Conservation (phyloP, 2,329 filamentous ascomycete genomes). For the Teratosphaeria epicoccoides region DNA sequence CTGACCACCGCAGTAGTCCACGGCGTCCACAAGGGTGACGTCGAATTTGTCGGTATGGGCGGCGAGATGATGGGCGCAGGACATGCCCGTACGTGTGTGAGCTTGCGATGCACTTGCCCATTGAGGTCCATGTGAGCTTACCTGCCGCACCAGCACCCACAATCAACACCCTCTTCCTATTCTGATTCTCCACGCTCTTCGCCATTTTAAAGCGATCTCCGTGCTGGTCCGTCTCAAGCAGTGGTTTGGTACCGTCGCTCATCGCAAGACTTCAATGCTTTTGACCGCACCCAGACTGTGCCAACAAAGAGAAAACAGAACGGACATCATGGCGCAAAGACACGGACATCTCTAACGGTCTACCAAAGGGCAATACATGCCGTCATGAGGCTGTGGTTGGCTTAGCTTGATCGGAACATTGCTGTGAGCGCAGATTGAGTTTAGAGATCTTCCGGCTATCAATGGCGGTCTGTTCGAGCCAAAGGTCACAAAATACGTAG, state of each 20-base stretch:
- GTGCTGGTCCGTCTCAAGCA: slow-evolving; percentile 20
- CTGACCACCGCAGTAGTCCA: slow-evolving; percentile 50
- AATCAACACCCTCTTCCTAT: slow-evolving; percentile 44
- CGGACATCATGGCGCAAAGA: background rate
- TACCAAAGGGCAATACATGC: background rate
- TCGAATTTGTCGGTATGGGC: slow-evolving; percentile 56
- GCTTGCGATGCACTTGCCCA: background rate
- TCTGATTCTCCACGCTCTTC: slow-evolving; percentile 26
- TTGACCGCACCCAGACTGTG: background rate
- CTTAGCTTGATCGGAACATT: background rate
- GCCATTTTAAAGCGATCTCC: slow-evolving; percentile 28
- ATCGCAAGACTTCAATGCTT: slow-evolving; percentile 6
- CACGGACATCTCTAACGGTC: background rate
- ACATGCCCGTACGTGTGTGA: slow-evolving; percentile 36
- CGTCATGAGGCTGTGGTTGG: background rate
- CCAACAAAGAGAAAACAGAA: background rate
- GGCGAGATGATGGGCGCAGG: slow-evolving; percentile 55
- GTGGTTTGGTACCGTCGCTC: slow-evolving; percentile 17
- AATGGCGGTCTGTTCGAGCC: background rate
- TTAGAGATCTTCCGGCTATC: background rate
- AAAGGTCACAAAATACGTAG: background rate
- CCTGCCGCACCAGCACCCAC: slow-evolving; percentile 55
- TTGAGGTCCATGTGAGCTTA: slow-evolving; percentile 17
- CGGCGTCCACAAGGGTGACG: slow-evolving; percentile 52
- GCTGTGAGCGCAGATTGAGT: background rate